Evolutionary conservation across 768 basidiomycete species (phyloP).

Genomic region (Suillus sp.): DNA sequence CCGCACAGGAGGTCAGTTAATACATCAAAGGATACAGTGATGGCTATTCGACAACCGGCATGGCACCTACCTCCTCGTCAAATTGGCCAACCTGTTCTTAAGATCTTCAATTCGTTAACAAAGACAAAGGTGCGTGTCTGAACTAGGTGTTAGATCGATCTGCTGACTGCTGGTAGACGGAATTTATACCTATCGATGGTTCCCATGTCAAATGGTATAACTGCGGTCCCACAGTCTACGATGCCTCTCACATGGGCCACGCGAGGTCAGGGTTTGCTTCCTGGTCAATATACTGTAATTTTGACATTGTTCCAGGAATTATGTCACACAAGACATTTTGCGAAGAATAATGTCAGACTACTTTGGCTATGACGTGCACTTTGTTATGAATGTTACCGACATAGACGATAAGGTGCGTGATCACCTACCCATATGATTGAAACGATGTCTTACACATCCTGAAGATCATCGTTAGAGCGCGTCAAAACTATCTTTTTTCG

Average conservation of each 20-base stretch:
- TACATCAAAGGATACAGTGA: constrained; percentile 24
- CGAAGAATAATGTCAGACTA: constrained; percentile 91
- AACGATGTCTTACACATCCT: constrained; percentile 10
- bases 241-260: constrained; percentile 98
- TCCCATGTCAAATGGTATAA: constrained; percentile 96
- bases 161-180: constrained; percentile 51
- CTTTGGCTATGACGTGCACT: constrained; percentile 96
- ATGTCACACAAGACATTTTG: constrained; percentile 92
- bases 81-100: constrained; percentile 53
- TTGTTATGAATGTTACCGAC: constrained; percentile 99
- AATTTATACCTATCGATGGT: constrained; percentile 70
- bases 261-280: constrained; percentile 63
- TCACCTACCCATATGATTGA: constrained; percentile 6
- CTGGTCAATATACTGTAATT: constrained; percentile 7
- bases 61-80: constrained; percentile 45
- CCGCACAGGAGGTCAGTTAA: constrained; percentile 14
- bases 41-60: constrained; percentile 62
- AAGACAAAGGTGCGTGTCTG: constrained; percentile 72
- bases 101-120: constrained; percentile 91
- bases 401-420: constrained; percentile 93
- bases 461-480: constrained; percentile 91
- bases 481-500: constrained; percentile 74
- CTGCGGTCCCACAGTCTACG: constrained; percentile 98
- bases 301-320: constrained; percentile 63
- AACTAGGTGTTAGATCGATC: constrained; percentile 17